phyloP scores from a whole-genome alignment of 805 yeast species.

The Cyberlindnera amylophila region DNA sequence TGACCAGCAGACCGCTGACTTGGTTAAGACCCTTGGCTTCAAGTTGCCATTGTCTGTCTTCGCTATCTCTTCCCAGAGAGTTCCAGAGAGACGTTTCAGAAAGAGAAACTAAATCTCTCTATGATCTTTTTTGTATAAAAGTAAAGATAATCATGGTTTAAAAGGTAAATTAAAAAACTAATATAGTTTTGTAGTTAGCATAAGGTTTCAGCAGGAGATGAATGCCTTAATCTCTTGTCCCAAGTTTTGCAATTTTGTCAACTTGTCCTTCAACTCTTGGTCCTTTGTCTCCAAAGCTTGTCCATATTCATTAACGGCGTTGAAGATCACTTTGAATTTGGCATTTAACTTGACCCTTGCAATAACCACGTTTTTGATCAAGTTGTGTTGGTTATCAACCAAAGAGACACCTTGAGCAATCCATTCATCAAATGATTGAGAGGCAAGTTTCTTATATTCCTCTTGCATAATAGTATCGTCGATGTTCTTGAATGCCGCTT shows the following conservation, averaged over 20 bases:
- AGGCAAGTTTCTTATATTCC: slow-evolving; percentile 28
- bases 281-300: slow-evolving; percentile 32
- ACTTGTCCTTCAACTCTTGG: slow-evolving; percentile 31
- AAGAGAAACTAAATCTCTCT: slow-evolving; percentile 63
- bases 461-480: slow-evolving; percentile 21
- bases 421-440: slow-evolving; percentile 35
- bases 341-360: slow-evolving; percentile 38
- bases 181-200: too few relatives aligned
- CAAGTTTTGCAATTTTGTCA: slow-evolving; percentile 35
- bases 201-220: slow-evolving; percentile 25
- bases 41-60: slow-evolving; percentile 81
- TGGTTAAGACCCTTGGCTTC: slow-evolving; percentile 92
- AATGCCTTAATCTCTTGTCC: slow-evolving; percentile 38
- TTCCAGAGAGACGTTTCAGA: slow-evolving; percentile 83
- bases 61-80: slow-evolving; percentile 85
- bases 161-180: too few relatives aligned
- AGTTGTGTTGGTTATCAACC: slow-evolving; percentile 30
- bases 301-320: slow-evolving; percentile 35
- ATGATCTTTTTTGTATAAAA: slow-evolving; percentile 20
- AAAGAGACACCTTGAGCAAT: slow-evolving; percentile 32
- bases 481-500: slow-evolving; percentile 20
- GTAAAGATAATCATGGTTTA: slow-evolving; percentile 13
- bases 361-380: slow-evolving; percentile 33
- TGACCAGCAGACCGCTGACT: slow-evolving; percentile 93
- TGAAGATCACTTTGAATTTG: slow-evolving; percentile 36